Evolutionary conservation across 176 grass and related monocot genomes (phyloP), one percentile per base, ranked within the genome.

Genomic region (Metroxylon sagu): DNA sequence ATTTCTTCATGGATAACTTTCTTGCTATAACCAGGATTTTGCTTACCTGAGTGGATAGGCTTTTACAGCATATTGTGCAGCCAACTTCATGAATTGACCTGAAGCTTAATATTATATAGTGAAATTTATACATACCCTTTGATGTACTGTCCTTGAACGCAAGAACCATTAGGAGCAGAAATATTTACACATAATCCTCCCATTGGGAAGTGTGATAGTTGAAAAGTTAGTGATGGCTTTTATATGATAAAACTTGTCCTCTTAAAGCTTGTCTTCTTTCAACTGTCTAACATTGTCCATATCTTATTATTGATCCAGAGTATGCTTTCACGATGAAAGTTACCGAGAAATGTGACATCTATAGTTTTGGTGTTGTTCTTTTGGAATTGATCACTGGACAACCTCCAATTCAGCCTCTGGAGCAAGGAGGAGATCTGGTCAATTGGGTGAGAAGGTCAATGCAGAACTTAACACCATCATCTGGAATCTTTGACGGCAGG

Each of bases 321-420:
- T 98, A 98, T 61, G 93, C 93, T 57, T 98, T 98, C 71, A 98
- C 93, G 56, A 98, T 98, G 93, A 98, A 98, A 75, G 82, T 98
- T 35, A 98, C 93, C 53, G 93, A 92, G 64, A 98, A 92, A 67
- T 92, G 88, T 18, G 93, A 98, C 52, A 82, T 89, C 23, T 98
- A 98, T 53, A 98, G 94, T 63, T 89, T 89, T 0, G 94, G 94
- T 21, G 94, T 98, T 43, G 88, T 98, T 57, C 25, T 98, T 50
- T 72, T 98, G 63, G 94, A 98, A 71, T 73, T 98, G 54, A 60
- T 92, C 64, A 98, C 94, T 0, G 94, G 94, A 21, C 82, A 89
- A 64, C 73, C 82, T 57, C 84, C 88, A 57, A 92, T 98, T 69
- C 94, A 92, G 43, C 88, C 94, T 53, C 73, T 92, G 75, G 94